Evolutionary conservation across 2,329 filamentous ascomycete species (phyloP), one percentile per base, ranked within the genome.

Genomic region (Ceratocystis cacaofunesta): DNA sequence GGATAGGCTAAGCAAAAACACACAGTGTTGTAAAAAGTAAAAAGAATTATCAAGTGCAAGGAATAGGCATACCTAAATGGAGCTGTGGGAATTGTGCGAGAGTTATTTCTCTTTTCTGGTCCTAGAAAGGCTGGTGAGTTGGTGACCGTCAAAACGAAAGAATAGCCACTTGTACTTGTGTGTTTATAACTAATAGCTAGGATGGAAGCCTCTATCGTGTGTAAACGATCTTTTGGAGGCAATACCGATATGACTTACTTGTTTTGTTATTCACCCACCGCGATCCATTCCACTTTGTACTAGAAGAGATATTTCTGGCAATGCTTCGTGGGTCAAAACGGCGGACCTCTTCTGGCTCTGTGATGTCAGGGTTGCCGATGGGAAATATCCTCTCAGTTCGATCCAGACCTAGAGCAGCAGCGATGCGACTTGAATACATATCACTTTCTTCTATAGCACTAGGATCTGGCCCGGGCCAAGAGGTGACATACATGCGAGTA

Each of bases 361-460:
- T 70, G 64, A 30, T 10, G 2, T 60, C 46, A 17, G 63, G 43
- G 43, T 67, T 41, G 81, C 80, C 41, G 43, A 61, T n/a, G 5
- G 66, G 63, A 36, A 96, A 78, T 15, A 95, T 77, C 68, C 84
- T 83, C 30, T 81, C 79, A 36, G 82, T 78, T 58, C 84, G 85
- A 72, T 95, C 85, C 68, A 97, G 80, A n/a, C 89, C 82, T 63
- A 97, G 79, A 2, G 94, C 94, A 17, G 86, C 78, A 7, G 92
- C 91, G 65, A 99, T 76, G 32, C 90, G 84, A 50, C 82, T 82
- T 70, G 88, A 84, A 71, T 95, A 88, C 63, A 82, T 84, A 66
- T 87, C 83, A 12, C 80, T 76, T 50, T 90, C 84, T 46, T 88
- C 83, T 46, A 83, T 79, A 1, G 78, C 72, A 58, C 74, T 78